Evolutionary conservation across 768 basidiomycete species (phyloP).

Genomic region (Pleurotus ostreatus): DNA sequence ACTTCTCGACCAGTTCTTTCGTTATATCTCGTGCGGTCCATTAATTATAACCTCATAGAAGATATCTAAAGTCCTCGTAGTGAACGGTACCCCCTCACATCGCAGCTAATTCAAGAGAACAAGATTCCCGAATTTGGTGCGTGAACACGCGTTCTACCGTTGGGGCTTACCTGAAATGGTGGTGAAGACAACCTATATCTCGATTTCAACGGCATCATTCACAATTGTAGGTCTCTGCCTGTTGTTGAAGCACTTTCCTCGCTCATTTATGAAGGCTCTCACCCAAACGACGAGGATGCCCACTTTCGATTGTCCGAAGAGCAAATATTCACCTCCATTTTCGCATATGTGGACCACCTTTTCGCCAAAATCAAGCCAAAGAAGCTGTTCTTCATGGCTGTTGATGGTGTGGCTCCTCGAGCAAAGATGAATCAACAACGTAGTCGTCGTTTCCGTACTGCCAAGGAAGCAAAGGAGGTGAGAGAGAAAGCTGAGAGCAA

Average conservation of each 20-base stretch:
- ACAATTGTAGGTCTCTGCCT: slow-evolving; percentile 53
- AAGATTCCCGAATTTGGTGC: slow-evolving; percentile 97
- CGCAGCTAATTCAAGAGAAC: slow-evolving; percentile 96
- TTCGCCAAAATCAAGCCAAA: slow-evolving; percentile 97
- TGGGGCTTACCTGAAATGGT: slow-evolving; percentile 11
- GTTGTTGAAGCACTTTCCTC: neutral
- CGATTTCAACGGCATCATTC: slow-evolving; percentile 93
- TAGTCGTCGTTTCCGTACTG: slow-evolving; percentile 88
- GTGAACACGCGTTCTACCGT: slow-evolving; percentile 13
- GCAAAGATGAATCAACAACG: slow-evolving; percentile 99
- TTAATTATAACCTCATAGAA: neutral
- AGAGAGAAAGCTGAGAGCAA: slow-evolving; percentile 82
- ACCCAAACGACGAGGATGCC: slow-evolving; percentile 94
- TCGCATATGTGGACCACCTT: slow-evolving; percentile 93
- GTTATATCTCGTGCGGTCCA: slow-evolving; percentile 81
- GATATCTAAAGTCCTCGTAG: slow-evolving; percentile 34
- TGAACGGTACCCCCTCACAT: slow-evolving; percentile 97
- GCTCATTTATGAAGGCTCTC: slow-evolving; percentile 53
- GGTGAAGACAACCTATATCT: slow-evolving; percentile 80
- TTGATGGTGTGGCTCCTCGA: slow-evolving; percentile 94
- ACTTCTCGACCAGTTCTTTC: slow-evolving; percentile 71
- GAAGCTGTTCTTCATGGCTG: slow-evolving; percentile 98
- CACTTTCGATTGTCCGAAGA: slow-evolving; percentile 96
- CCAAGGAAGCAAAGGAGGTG: slow-evolving; percentile 86
- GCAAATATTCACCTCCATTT: slow-evolving; percentile 96